Evolutionary conservation across 495 filamentous ascomycete genomes (phyloP), one percentile per base, ranked within the genome.

Genomic region (Tetracladium setigerum): DNA sequence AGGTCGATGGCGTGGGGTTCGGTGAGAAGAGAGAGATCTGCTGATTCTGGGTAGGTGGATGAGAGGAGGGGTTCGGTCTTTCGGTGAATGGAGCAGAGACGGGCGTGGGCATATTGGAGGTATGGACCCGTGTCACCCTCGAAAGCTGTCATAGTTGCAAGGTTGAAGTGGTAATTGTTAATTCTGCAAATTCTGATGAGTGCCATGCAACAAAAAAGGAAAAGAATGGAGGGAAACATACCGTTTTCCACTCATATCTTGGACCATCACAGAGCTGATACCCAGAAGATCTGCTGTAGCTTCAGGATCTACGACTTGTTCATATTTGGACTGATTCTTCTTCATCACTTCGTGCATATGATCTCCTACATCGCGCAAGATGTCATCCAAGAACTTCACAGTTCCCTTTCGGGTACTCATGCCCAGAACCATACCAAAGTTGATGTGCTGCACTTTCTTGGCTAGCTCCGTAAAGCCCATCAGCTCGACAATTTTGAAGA

Each of bases 111-210:
- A 43, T 85, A 84, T 64, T 84, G 81, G 16, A 85, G 69, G 53
- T 85, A 83, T 39, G 80, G 81, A 12, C 81, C 81, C 1, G 81
- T 84, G 47, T 84, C 81, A 38, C 81, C 79, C 58, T 85, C 81
- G 50, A 84, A 84, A 18, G 80, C 79, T 1, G 78, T 82, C 80
- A 84, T 84, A 16, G 70, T 64, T 10, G 75, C 73, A 61, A 81
- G 73, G 59, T 82, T 73, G 62, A 82, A 84, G 30, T 62, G 65
- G 63, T 84, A 83, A 59, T 79, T 76, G 56, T 78, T 81, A 50
- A 77, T 74, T 51, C 77, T 80, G 44, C 1, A 27, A 27, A 27
- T 3, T 12, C 31, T 15, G 11, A 18, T 51, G 45, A 49, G 42
- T 40, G 37, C n/a, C 9, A 27, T 18, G 22, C 22, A 12, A 4